phyloP scores from a whole-genome alignment of 371 early-diverging fungal genomes.

The Mucor piriformis region DNA sequence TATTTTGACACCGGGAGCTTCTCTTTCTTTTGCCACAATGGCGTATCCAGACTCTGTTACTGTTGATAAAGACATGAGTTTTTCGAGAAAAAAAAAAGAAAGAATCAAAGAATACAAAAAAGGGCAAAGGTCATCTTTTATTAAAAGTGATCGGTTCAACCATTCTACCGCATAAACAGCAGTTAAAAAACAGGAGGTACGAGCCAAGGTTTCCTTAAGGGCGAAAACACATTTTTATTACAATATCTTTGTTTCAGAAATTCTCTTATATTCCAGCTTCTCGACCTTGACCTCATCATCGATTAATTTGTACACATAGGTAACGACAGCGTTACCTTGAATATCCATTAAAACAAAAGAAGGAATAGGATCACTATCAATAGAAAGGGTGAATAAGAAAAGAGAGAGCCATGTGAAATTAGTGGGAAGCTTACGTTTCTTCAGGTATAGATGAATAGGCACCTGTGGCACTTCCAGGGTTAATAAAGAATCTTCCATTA shows the following conservation, averaged over 20 bases:
- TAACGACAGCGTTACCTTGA: slow-evolving; percentile 73
- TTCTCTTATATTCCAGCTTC: slow-evolving; percentile 83
- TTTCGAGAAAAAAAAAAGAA: neutral
- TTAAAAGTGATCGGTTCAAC: neutral
- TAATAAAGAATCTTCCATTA: slow-evolving; percentile 89
- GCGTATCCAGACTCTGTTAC: slow-evolving; percentile 20
- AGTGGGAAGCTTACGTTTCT: slow-evolving; percentile 32
- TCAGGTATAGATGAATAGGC: slow-evolving; percentile 63
- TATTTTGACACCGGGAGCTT: slow-evolving; percentile 30
- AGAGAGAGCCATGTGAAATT: neutral
- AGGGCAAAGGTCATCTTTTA: neutral
- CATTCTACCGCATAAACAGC: neutral
- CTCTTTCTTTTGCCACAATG: slow-evolving; percentile 25
- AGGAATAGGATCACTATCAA: slow-evolving; percentile 68
- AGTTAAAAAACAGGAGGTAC: no score
- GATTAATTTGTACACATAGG: slow-evolving; percentile 91
- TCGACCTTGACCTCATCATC: slow-evolving; percentile 92
- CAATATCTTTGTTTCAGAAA: slow-evolving; percentile 36
- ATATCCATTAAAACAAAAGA: slow-evolving; percentile 96
- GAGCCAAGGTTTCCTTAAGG: neutral
- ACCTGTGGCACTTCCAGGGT: slow-evolving; percentile 95
- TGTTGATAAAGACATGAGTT: slow-evolving; percentile 22
- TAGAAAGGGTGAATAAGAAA: neutral
- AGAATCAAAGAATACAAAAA: slow-evolving; percentile 7
- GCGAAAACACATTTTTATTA: slow-evolving; percentile 10